phyloP scores from a whole-genome alignment of 176 grass and related monocot genomes.

The Oryza coarctata region DNA sequence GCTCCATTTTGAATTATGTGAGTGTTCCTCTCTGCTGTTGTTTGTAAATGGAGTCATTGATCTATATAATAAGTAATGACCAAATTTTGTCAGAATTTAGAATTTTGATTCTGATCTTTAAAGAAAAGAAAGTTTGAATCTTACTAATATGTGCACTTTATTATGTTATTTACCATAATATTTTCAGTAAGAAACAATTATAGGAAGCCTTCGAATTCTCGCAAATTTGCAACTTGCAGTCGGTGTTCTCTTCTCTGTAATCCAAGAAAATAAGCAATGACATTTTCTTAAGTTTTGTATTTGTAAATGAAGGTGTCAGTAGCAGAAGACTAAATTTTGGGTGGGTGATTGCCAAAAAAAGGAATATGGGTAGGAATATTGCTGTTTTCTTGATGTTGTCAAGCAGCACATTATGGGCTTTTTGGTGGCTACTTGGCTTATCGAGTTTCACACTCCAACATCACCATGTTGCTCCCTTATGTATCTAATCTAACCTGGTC shows the following conservation, averaged over 20 bases:
- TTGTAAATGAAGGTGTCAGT: background rate
- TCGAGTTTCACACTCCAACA: background rate
- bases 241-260: background rate
- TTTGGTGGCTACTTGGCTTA: background rate
- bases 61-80: background rate
- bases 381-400: background rate
- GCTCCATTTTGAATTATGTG: constrained; percentile 87
- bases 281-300: background rate
- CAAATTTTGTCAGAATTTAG: background rate
- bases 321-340: background rate
- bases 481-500: background rate
- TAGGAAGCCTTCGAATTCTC: background rate
- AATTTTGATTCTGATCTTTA: background rate
- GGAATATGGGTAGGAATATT: background rate
- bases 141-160: background rate
- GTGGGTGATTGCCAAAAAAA: background rate
- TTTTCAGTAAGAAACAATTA: background rate
- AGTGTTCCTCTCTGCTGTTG: constrained; percentile 34
- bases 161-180: background rate
- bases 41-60: background rate
- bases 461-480: background rate
- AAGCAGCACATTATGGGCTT: background rate
- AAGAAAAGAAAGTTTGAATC: background rate
- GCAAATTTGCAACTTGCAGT: background rate
- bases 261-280: background rate